These are phyloP conservation scores for Mycosphaerella sp. DNA, from an alignment of 2,329 filamentous ascomycete genomes.

Conservation along the genomic window DNA sequence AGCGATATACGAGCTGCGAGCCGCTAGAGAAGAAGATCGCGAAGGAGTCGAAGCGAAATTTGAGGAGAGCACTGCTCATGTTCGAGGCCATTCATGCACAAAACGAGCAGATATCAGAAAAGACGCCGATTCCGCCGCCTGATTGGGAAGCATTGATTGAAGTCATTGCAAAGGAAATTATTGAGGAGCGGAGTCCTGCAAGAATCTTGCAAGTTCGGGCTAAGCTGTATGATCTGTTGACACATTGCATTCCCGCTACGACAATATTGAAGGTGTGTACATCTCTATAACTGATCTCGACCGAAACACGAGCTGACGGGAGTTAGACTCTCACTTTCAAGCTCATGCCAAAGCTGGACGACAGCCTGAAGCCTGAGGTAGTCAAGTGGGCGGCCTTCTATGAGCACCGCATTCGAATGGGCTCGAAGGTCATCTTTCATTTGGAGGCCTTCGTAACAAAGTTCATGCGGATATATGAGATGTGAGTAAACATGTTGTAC, in stretches of 20 bases:
- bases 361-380: slow-evolving; percentile 82
- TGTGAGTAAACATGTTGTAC: slow-evolving; percentile 45
- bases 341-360: slow-evolving; percentile 78
- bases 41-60: slow-evolving; percentile 80
- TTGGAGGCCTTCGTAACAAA: slow-evolving; percentile 97
- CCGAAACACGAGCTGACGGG: not conserved
- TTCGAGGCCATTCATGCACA: slow-evolving; percentile 95
- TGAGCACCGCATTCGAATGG: slow-evolving; percentile 87
- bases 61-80: slow-evolving; percentile 88
- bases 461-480: slow-evolving; percentile 94
- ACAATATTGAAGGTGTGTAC: slow-evolving; percentile 69
- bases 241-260: slow-evolving; percentile 93
- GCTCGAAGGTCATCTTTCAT: slow-evolving; percentile 91
- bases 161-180: slow-evolving; percentile 86
- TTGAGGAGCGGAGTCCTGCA: slow-evolving; percentile 85
- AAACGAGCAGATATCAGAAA: slow-evolving; percentile 86
- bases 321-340: slow-evolving; percentile 78
- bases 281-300: not conserved
- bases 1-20: slow-evolving; percentile 72
- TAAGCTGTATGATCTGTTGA: slow-evolving; percentile 94
- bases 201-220: slow-evolving; percentile 81
- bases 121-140: slow-evolving; percentile 82
- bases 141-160: slow-evolving; percentile 93
- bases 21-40: slow-evolving; percentile 80
- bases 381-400: slow-evolving; percentile 97